Evolutionary conservation across 441 rosid genomes (phyloP), one percentile per base, ranked within the genome.

Genomic region (Metrosideros polymorpha): DNA sequence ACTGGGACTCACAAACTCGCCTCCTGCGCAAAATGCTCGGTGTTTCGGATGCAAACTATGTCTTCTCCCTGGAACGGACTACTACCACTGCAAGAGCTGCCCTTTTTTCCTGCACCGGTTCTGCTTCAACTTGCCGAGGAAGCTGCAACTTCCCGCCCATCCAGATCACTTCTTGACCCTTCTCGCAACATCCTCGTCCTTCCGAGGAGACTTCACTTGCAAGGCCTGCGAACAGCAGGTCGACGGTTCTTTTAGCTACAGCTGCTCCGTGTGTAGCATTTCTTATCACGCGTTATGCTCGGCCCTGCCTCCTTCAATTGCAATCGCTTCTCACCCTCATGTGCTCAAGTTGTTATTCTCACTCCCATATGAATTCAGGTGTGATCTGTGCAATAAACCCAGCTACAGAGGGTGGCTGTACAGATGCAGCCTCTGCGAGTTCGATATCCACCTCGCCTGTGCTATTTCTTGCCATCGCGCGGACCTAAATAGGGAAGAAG

Each of bases 341-440:
- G 43, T 89, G 0, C 93, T 94, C 59, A 89, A 90, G 30, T 90
- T 94, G 43, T 90, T 92, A 83, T 91, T 90, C 83, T 92, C 92
- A 25, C 92, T 90, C 45, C 93, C 94, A 1, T 89, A 89, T 57
- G 91, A 90, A 32, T 92, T 92, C 83, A 75, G 77, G 84, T 94
- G 95, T 86, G 94, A 92, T 84, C 43, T 91, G 45, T 94, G 96
- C 88, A 61, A 82, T 29, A 86, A 89, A 39, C 87, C 91, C 14
- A 84, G 91, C 84, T 85, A 85, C 82, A 86, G 82, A 15, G 93
- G 92, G 13, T 93, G 95, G 96, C 90, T 94, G 1, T 93, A 93
- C 84, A 85, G 93, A 53, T 94, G 96, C 84, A 87, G 85, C 12
- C 87, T 86, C 76, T 94, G 94, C 71, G 95, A 92, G 83, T 94